These are phyloP conservation scores for Purpureocillium takamizusanense DNA, from an alignment of 2,329 filamentous ascomycete species.

Conservation along the genomic window DNA sequence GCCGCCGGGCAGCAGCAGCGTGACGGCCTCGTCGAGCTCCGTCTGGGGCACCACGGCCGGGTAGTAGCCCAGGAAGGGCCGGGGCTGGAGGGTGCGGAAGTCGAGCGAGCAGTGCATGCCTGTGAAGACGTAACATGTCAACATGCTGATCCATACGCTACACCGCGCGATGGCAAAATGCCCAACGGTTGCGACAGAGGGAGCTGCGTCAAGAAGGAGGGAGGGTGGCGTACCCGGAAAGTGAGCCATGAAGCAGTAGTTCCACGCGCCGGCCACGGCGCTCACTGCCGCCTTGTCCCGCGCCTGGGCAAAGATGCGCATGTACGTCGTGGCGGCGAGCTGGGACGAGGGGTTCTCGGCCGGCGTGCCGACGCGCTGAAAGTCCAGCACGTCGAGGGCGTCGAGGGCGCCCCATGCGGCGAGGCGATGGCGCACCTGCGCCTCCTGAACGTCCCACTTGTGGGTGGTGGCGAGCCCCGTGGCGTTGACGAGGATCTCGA, in stretches of 20 bases:
- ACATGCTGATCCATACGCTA: no score
- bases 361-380: constrained; percentile 27
- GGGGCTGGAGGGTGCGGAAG: constrained; percentile 24
- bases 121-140: no score
- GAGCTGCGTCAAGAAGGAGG: no score
- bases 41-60: constrained; percentile 15
- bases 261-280: constrained; percentile 19
- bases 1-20: no score
- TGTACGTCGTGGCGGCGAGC: constrained; percentile 31
- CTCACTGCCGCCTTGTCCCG: constrained; percentile 15
- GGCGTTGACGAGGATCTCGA: constrained; percentile 33
- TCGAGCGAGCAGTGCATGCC: constrained; percentile 34
- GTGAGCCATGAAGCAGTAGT: constrained; percentile 28
- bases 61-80: constrained; percentile 12
- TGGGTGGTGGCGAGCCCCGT: constrained; percentile 35
- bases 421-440: constrained; percentile 33
- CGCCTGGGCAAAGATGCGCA: constrained; percentile 34
- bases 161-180: no score
- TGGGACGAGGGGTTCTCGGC: constrained; percentile 27
- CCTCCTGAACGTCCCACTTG: constrained; percentile 41
- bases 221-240: constrained; percentile 25
- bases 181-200: no score
- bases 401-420: constrained; percentile 24
- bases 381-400: constrained; percentile 40
- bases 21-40: constrained; percentile 21